phyloP scores from a whole-genome alignment of 169 alveolate genomes.

The Cryptosporidium bovis region DNA sequence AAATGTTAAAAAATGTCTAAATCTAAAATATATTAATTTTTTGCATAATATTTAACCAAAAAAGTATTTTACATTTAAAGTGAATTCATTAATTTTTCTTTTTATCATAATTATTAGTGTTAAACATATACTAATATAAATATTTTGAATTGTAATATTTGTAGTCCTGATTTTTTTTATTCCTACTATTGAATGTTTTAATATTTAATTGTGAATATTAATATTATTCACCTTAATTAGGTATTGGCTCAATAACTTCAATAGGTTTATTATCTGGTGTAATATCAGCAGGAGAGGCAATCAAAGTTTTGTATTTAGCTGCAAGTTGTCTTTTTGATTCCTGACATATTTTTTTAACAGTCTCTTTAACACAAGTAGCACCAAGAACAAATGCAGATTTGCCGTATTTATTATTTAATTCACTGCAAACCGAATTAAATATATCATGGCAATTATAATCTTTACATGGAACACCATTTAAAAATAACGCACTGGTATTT shows the following conservation, averaged over 20 bases:
- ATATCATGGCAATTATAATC: slow-evolving; percentile 38
- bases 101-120: too few relatives aligned
- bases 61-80: neutral
- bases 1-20: neutral
- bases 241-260: slow-evolving; percentile 47
- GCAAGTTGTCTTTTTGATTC: slow-evolving; percentile 53
- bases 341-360: slow-evolving; percentile 37
- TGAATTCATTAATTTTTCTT: too few relatives aligned
- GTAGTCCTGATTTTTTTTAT: too few relatives aligned
- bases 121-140: too few relatives aligned
- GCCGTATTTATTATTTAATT: neutral
- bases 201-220: too few relatives aligned
- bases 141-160: too few relatives aligned
- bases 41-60: too few relatives aligned
- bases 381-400: slow-evolving; percentile 39
- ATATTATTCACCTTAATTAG: neutral
- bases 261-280: slow-evolving; percentile 25
- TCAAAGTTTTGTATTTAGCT: slow-evolving; percentile 7
- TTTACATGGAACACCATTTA: slow-evolving; percentile 3
- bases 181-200: too few relatives aligned
- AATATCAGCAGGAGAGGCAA: slow-evolving; percentile 58
- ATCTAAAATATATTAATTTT: too few relatives aligned
- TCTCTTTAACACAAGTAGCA: neutral
- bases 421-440: slow-evolving; percentile 10
- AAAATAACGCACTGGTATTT: slow-evolving; percentile 7